Evolutionary conservation across 1,139 yeast genomes (phyloP).

Genomic region (Barnettozyma hawaiiensis): DNA sequence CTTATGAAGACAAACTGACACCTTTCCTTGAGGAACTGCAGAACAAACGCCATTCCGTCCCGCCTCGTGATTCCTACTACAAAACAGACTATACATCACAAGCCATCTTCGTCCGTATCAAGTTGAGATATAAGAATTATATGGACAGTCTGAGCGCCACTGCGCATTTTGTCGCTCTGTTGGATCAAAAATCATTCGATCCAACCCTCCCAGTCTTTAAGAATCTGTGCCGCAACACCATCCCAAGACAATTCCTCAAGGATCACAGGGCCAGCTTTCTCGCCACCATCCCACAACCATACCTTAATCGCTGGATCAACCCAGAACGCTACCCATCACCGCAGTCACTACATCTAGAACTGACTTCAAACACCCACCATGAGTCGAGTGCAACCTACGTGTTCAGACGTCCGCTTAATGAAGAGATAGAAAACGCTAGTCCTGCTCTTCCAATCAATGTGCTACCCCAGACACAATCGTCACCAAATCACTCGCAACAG

Average conservation of each 20-base stretch:
- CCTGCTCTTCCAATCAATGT: not conserved
- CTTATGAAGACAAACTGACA: constrained; percentile 4
- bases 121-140: constrained; percentile 9
- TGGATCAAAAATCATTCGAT: constrained; percentile 2
- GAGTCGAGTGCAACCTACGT: not conserved
- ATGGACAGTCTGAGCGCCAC: constrained; percentile 10
- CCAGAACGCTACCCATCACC: not conserved
- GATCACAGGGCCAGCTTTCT: not conserved
- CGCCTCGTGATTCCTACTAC: not conserved
- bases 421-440: not conserved
- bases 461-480: not conserved
- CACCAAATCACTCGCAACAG: not conserved
- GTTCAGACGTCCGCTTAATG: not conserved
- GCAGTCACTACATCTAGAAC: not conserved
- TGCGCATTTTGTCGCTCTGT: constrained; percentile 1
- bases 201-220: constrained; percentile 1
- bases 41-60: not conserved
- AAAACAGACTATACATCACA: constrained; percentile 4
- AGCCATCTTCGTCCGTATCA: constrained; percentile 12
- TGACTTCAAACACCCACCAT: not conserved
- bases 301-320: not conserved
- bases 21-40: constrained; percentile 5
- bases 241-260: constrained; percentile 3
- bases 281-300: not conserved
- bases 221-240: constrained; percentile 7